A percentile compares a stretch with the other conserved stretches of the same genome.
Conservation (phyloP, 495 filamentous ascomycete species). For the Lophiostoma macrostomum region DNA sequence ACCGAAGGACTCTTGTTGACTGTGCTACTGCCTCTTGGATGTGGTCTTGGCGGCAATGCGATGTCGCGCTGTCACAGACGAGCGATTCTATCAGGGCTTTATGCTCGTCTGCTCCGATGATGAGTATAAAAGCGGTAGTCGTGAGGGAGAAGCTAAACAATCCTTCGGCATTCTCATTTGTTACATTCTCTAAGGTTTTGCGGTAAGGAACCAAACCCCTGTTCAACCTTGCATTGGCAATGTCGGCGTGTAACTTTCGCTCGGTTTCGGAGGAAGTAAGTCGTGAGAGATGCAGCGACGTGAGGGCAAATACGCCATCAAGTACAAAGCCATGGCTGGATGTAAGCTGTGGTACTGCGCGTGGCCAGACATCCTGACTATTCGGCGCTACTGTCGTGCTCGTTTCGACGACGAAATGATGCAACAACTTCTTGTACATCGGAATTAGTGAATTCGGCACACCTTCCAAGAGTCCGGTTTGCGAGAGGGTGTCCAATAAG, state of each 20-base stretch:
- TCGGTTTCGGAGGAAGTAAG: background rate
- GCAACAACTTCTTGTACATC: conserved; percentile 1
- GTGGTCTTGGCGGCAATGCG: background rate
- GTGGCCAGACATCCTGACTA: conserved; percentile 14
- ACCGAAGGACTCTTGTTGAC: background rate
- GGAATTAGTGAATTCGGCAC: background rate
- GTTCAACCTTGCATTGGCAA: conserved; percentile 24
- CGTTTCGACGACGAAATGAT: conserved; percentile 13
- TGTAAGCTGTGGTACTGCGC: conserved; percentile 12
- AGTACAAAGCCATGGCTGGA: conserved; percentile 13
- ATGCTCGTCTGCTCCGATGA: conserved; percentile 14
- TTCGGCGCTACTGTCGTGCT: conserved; percentile 10
- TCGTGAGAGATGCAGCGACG: conserved; percentile 25
- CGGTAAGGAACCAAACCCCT: conserved; percentile 13
- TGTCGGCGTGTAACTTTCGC: background rate
- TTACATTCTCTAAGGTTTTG: conserved; percentile 4
- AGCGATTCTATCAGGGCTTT: background rate
- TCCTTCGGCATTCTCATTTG: conserved; percentile 22
- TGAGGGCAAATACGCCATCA: conserved; percentile 19
- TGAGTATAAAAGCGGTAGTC: conserved; percentile 6
- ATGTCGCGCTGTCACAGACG: background rate
- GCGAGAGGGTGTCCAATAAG: conserved; percentile 2
- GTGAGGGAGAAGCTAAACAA: conserved; percentile 19
- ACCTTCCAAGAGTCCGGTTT: background rate
- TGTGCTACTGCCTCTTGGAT: background rate